Evolutionary conservation across 768 basidiomycete genomes (phyloP), one percentile per base, ranked within the genome.

Genomic region (Termitomyces sp.): DNA sequence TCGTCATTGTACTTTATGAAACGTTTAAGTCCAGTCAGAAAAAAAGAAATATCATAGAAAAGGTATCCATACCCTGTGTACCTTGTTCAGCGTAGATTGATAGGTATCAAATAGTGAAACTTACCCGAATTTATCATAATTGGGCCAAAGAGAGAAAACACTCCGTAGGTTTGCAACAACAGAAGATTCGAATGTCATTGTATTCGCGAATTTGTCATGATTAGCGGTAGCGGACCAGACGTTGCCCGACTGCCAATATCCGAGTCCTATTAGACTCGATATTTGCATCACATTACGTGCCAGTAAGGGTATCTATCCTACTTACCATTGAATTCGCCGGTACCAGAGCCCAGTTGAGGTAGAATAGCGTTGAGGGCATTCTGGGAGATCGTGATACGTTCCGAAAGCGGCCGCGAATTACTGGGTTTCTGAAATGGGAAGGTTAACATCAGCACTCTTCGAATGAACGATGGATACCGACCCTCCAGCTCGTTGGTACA

Each of bases 191-290:
- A 80, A 78, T 13, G 69, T 71, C 5, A 68, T 78, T 9, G 72
- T 76, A n/a, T 71, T 69, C 2, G 78, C 70, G 13, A 74, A 69
- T 35, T 72, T 66, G 61, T 83, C 82, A 40, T 80, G 78, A 50
- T 82, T 81, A 1, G 80, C 82, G 71, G 81, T 74, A n/a, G 76
- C 78, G 18, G 82, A 79, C 69, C 74, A 81, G 11, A 78, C 81
- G 55, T 84, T 85, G 1, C 74, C 84, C 24, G 80, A 73, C 65
- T 84, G 81, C 83, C 84, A 84, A 60, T 76, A 84, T 42, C 80
- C 76, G 44, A 85, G 77, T 7, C 78, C 83, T 82, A 49, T 36
- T 12, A 44, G 36, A 24, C 20, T 22, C 42, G 32, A 32, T 32
- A 4, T 50, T 39, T 35, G 6, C 9, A 28, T 44, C 36, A 55